Evolutionary conservation across 208 protist species (phyloP), one percentile per base, ranked within the genome.

Genomic region (Leishmania arabica): DNA sequence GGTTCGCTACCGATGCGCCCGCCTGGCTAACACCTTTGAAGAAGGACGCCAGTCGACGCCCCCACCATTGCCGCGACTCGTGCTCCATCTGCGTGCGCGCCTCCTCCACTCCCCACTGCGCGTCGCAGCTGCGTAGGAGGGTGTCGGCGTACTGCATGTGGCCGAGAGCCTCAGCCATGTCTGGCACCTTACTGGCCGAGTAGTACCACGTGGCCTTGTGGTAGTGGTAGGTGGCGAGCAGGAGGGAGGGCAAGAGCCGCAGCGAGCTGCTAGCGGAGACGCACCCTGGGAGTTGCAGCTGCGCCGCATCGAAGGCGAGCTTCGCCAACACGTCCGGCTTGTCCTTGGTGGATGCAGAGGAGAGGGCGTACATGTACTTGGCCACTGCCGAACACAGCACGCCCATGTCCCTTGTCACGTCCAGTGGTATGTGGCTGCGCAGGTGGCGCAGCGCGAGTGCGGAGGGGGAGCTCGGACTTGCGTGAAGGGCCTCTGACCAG

Each of bases 331-430:
- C 78, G 66, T 93, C 85, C 21, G 86, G 86, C 74, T 89, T 90
- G 81, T 86, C 79, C 34, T 88, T 77, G 7, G 86, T 80, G 34
- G 89, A 80, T 45, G 78, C 82, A 45, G 88, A 93, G 69, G 86
- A 88, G 60, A 90, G 84, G 24, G 90, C 90, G 85, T 89, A 93
- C 56, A 87, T 82, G 86, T 96, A 96, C 81, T 96, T 96, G 9
- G 92, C 87, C 65, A 87, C 77, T 1, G 92, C 86, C 27, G 75
- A 79, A 74, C 86, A 91, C 42, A 96, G 45, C 42, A 77, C 31
- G 17, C 83, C 84, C 71, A 91, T 69, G 27, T 83, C 85, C 19
- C 68, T 87, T 68, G 89, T 51, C 19, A 65, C 72, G 17, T 78
- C 75, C 21, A 92, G 62, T 21, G 90, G 86, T 75, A 94, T 66